Conservation (phyloP, 169 alveolate species). For the Plasmodium falciparum region DNA sequence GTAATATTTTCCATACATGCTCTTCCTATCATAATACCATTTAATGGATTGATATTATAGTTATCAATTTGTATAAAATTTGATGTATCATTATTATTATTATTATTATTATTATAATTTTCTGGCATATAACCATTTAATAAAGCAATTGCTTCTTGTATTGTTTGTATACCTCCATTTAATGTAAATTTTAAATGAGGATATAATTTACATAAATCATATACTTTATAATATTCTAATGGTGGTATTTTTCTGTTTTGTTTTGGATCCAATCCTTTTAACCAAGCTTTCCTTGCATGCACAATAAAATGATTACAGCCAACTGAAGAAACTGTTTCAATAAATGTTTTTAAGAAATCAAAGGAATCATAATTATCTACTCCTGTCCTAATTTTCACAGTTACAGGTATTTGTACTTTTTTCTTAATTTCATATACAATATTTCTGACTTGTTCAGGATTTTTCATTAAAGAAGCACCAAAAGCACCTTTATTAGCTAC, state of each 20-base stretch:
- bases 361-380: conserved; percentile 93
- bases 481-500: conserved; percentile 93
- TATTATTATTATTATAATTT: conserved; percentile 36
- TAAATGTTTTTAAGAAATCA: conserved; percentile 87
- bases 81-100: conserved; percentile 47
- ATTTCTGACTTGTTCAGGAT: conserved; percentile 92
- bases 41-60: conserved; percentile 56
- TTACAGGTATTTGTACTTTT: conserved; percentile 88
- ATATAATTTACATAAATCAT: conserved; percentile 88
- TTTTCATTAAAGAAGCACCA: conserved; percentile 97
- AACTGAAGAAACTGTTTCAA: conserved; percentile 82
- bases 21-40: conserved; percentile 91
- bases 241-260: conserved; percentile 95
- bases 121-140: conserved; percentile 72
- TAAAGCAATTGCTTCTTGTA: conserved; percentile 82
- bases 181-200: conserved; percentile 92
- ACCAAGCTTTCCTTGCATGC: conserved; percentile 96
- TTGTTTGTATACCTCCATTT: conserved; percentile 93
- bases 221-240: conserved; percentile 93
- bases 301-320: conserved; percentile 94
- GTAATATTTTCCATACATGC: conserved; percentile 89
- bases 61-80: conserved; percentile 25
- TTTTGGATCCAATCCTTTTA: conserved; percentile 94
- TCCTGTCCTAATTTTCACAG: conserved; percentile 96
- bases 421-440: conserved; percentile 79